Evolutionary conservation across 805 yeast species (phyloP).

Genomic region (Saitoella complicata): DNA sequence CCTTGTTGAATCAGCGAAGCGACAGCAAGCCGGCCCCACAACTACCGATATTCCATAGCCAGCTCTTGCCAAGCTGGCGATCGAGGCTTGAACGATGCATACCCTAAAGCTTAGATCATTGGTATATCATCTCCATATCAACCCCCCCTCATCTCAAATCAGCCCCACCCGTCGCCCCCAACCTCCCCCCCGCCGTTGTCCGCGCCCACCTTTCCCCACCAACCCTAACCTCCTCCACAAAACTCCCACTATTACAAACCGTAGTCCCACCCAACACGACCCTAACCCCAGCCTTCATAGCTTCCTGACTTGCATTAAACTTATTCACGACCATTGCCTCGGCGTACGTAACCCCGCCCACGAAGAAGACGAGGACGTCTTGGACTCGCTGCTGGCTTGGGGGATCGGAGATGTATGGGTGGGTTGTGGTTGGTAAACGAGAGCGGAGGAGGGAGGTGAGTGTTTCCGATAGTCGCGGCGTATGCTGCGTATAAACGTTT

Average conservation of each 20-base stretch:
- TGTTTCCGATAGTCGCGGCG: conserved; percentile 48
- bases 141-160: no score
- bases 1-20: no score
- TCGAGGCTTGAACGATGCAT: no score
- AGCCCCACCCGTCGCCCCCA: no score
- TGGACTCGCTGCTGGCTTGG: conserved; percentile 21
- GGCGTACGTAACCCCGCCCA: conserved; percentile 87
- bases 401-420: conserved; percentile 30
- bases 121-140: no score
- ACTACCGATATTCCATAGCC: no score
- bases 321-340: conserved; percentile 75
- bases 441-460: conserved; percentile 28
- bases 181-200: no score
- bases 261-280: conserved; percentile 69
- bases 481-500: conserved; percentile 74
- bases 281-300: conserved; percentile 35
- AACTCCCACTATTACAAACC: conserved; percentile 32
- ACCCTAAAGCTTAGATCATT: no score
- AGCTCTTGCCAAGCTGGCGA: no score
- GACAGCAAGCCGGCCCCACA: no score
- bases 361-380: conserved; percentile 26
- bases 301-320: conserved; percentile 29
- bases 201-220: no score
- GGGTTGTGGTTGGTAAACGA: conserved; percentile 24
- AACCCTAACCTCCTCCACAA: conserved; percentile 15